phyloP scores from a whole-genome alignment of 2,329 filamentous ascomycete species.

The Rhynchosporium agropyri region DNA sequence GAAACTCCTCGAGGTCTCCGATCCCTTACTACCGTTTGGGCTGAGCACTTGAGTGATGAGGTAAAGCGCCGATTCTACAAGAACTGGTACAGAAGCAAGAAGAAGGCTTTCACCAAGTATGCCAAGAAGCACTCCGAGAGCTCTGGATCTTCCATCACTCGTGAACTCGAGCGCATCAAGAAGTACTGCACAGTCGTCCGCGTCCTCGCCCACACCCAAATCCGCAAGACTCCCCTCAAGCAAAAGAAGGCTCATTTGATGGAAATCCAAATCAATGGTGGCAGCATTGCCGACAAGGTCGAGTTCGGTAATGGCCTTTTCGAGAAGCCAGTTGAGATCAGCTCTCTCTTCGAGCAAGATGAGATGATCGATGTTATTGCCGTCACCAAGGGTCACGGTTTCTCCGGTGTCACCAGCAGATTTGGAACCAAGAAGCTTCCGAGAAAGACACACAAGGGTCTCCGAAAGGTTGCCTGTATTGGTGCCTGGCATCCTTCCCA shows the following conservation, averaged over 20 bases:
- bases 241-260: conserved; percentile 99
- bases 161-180: conserved; percentile 99
- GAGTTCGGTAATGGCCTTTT: conserved; percentile 93
- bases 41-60: conserved; percentile 98
- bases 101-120: conserved; percentile 99
- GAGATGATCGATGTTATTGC: conserved; percentile 99
- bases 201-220: conserved; percentile 98
- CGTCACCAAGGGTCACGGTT: conserved; percentile 99
- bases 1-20: conserved; percentile 99
- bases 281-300: conserved; percentile 94
- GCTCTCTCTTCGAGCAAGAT: conserved; percentile 96
- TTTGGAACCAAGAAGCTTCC: conserved; percentile 99
- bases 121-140: conserved; percentile 99
- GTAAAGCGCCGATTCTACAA: conserved; percentile 99
- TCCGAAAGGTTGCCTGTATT: conserved; percentile 99
- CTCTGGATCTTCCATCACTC: conserved; percentile 86
- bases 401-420: conserved; percentile 93
- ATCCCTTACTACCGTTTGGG: conserved; percentile 99
- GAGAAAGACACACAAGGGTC: conserved; percentile 99
- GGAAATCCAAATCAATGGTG: conserved; percentile 99
- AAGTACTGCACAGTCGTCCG: conserved; percentile 99
- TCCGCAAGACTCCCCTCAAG: conserved; percentile 98
- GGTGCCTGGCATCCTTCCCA: conserved; percentile 99
- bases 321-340: conserved; percentile 97
- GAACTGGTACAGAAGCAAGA: conserved; percentile 99